phyloP scores from a whole-genome alignment of 2,329 filamentous ascomycete genomes.

The Fusarium chlamydosporum region DNA sequence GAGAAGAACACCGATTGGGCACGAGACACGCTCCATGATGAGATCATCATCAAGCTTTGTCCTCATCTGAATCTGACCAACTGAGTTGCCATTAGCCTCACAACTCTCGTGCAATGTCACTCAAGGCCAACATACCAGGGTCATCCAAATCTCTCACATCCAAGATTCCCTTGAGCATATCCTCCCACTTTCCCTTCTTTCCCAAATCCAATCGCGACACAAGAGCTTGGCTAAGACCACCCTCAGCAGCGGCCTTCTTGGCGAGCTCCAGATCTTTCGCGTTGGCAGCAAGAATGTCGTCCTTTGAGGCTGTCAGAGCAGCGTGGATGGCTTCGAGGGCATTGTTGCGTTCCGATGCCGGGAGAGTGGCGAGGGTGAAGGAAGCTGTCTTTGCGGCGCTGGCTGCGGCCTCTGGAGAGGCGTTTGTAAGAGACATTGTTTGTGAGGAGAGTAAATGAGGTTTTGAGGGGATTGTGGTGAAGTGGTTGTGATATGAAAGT shows the following conservation, averaged over 20 bases:
- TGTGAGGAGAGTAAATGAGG: constrained; percentile 9
- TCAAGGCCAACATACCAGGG: constrained; percentile 71
- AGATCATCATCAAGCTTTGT: constrained; percentile 90
- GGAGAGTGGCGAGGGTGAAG: constrained; percentile 83
- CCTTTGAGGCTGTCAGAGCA: constrained; percentile 77
- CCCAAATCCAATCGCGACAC: constrained; percentile 90
- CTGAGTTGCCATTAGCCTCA: constrained; percentile 58
- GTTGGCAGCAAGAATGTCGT: constrained; percentile 88
- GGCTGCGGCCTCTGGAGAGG: constrained; percentile 82
- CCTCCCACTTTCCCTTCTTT: constrained; percentile 92
- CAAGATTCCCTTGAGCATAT: constrained; percentile 95
- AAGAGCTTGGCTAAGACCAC: constrained; percentile 83
- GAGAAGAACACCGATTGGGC: constrained; percentile 95
- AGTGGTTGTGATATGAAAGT: constrained; percentile 18
- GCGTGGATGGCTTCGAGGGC: constrained; percentile 86
- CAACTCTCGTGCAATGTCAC: not conserved
- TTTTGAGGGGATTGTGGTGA: constrained; percentile 5
- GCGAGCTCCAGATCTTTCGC: constrained; percentile 83
- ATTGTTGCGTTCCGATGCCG: constrained; percentile 81
- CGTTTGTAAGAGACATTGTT: constrained; percentile 91
- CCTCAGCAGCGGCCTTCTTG: constrained; percentile 78
- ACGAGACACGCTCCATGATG: constrained; percentile 87
- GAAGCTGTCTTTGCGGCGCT: constrained; percentile 84
- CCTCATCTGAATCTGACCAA: constrained; percentile 86
- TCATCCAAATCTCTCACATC: constrained; percentile 88